A percentile compares a stretch with the other conserved stretches of the same genome.
Evolutionary conservation across 148 eudicot genomes (phyloP).

Genomic region (Persicaria maculosa): DNA sequence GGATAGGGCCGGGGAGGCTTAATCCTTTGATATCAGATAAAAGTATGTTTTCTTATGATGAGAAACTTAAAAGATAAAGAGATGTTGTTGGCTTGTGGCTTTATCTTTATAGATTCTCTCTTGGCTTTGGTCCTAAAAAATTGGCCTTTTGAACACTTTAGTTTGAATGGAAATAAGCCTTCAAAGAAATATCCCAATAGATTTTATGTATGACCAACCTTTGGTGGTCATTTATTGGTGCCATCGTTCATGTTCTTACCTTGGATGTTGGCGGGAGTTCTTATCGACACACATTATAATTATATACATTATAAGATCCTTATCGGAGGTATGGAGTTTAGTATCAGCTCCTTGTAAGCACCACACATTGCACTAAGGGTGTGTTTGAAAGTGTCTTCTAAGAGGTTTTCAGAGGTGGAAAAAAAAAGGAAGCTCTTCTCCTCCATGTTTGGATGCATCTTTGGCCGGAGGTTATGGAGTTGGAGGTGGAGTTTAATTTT

Average conservation of each 20-base stretch:
- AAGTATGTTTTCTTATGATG: not conserved
- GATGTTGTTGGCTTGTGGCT: conserved; percentile 10
- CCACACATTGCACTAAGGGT: too few species aligned
- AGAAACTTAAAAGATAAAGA: not conserved
- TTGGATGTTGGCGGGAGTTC: too few species aligned
- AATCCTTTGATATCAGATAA: conserved; percentile 17
- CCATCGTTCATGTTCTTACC: not conserved
- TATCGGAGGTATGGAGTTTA: too few species aligned
- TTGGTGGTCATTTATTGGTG: conserved; percentile 4
- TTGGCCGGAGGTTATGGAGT: too few species aligned
- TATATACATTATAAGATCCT: too few species aligned
- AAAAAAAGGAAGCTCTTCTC: too few species aligned
- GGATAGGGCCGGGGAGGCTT: conserved; percentile 16
- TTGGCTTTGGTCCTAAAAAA: conserved; percentile 37
- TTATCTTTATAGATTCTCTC: conserved; percentile 43
- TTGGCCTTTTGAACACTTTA: conserved; percentile 34
- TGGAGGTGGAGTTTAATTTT: too few species aligned
- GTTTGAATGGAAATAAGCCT: conserved; percentile 24
- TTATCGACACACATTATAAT: too few species aligned
- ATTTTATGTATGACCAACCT: conserved; percentile 21
- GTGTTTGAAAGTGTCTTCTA: too few species aligned
- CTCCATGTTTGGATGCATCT: too few species aligned
- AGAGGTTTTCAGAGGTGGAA: too few species aligned
- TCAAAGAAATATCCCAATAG: conserved; percentile 17
- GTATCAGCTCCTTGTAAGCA: too few species aligned